Conservation (phyloP, 2,329 filamentous ascomycete species). For the Trichoderma sp. region DNA sequence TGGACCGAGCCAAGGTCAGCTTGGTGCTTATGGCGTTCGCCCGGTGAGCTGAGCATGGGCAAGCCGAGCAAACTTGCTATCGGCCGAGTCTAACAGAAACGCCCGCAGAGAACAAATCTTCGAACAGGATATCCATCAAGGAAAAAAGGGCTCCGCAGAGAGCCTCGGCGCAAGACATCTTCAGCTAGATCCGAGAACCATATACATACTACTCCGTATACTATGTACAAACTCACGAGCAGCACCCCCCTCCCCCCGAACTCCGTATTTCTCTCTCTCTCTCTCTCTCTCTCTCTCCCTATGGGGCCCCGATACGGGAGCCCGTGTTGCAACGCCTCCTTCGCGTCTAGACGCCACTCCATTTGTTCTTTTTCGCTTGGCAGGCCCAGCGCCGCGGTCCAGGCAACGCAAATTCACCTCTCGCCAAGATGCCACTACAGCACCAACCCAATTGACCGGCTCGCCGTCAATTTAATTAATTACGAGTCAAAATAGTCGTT, state of each 20-base stretch:
- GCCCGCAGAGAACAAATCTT: constrained; percentile 2
- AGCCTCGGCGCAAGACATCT: background rate
- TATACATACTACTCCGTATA: too few relatives aligned
- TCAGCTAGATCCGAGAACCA: background rate
- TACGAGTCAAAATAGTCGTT: background rate
- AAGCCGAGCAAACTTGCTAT: background rate
- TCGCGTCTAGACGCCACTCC: background rate
- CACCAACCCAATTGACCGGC: background rate
- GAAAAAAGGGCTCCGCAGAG: constrained; percentile 6
- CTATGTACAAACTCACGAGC: background rate
- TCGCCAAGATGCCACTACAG: background rate
- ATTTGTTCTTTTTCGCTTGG: background rate
- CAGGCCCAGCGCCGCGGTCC: constrained; percentile 2
- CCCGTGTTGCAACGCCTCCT: background rate
- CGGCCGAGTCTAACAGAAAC: constrained; percentile 6
- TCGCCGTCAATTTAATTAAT: constrained; percentile 10
- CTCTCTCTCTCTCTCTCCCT: background rate
- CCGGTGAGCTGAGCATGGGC: background rate
- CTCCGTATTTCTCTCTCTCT: background rate
- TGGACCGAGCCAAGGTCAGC: background rate
- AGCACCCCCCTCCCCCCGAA: constrained; percentile 1
- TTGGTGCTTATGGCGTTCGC: constrained; percentile 13
- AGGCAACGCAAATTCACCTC: background rate
- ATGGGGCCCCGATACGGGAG: constrained; percentile 1
- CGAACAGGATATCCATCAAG: background rate